Base-by-base conservation (phyloP, 495 filamentous ascomycete species). In the Neurospora sp. region DNA sequence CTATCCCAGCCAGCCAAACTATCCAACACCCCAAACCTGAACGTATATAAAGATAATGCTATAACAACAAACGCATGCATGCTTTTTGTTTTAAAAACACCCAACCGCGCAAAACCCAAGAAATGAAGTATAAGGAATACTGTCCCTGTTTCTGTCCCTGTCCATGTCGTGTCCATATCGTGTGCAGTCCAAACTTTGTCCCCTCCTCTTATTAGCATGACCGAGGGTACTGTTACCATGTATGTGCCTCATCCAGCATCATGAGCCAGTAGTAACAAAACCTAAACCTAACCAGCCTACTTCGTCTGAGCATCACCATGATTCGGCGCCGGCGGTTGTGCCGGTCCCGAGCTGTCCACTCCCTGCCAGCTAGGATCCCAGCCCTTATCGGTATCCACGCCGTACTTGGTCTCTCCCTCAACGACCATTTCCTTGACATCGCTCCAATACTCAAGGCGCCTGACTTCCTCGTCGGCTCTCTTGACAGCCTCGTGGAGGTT, bases 371-470 rank as follows among this genome's bases (percentile, higher is more conserved):
- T 73, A 0, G 76, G 71, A 72, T 83, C 81, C 87, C 86, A 87
- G 17, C 85, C 85, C 38, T 82, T 79, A 20, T 69, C 48, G 27
- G 76, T 72, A 72, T 86, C 85, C 3, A 83, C 83, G 1, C 82
- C 85, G 10, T 81, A 82, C 42, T 79, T 79, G 0, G 85, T 84
- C 35, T 85, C 82, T 7, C 89, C 90, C 31, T 83, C 80, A 48
- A 84, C 82, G 3, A 86, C 87, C 79, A 92, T 86, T 44, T 81
- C 86, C 72, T 88, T 90, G 73, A 92, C 86, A 73, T 94, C 91
- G 74, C 88, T 90, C 91, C 91, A 94, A 78, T 89, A 94, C 75
- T 93, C 90, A 31, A 93, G 81, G 72, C 81, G 84, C 74, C 86
- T 86, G 40, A 92, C 89, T 70, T 93, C 89, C 69, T 87, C 86